These are phyloP conservation scores for Nicotiana knightiana DNA, from an alignment of 257 asterid species.

Conservation along the genomic window DNA sequence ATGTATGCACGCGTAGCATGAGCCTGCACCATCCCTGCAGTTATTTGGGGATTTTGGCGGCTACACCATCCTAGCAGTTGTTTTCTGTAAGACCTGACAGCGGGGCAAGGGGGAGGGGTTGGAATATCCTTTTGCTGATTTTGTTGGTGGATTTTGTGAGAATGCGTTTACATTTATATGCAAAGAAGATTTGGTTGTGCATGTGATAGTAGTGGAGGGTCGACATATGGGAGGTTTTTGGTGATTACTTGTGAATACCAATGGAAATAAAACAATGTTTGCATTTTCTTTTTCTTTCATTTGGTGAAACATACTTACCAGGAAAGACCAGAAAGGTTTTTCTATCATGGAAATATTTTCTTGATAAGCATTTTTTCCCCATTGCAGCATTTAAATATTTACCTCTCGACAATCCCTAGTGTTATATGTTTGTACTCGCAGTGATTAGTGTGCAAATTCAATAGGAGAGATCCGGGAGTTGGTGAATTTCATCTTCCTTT, in stretches of 20 bases:
- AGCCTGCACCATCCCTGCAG: neutral
- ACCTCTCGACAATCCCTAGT: too few species aligned
- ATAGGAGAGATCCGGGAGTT: too few species aligned
- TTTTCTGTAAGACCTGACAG: too few species aligned
- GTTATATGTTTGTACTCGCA: too few species aligned
- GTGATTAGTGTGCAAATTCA: too few species aligned
- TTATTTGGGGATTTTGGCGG: too few species aligned
- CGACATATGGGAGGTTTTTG: neutral
- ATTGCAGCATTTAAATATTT: neutral
- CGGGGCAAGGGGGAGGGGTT: neutral
- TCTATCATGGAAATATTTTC: neutral
- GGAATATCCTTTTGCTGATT: neutral
- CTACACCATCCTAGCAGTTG: too few species aligned
- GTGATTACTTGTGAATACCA: neutral
- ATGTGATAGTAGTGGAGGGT: neutral
- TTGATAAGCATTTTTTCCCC: neutral
- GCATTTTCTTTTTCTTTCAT: neutral
- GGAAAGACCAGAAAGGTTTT: neutral
- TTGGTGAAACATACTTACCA: neutral
- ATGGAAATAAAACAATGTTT: neutral
- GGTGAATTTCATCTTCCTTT: too few species aligned
- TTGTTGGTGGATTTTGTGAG: neutral
- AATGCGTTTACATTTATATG: neutral
- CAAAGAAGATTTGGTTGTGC: neutral
- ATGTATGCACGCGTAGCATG: too few species aligned